Base-by-base conservation (phyloP, 768 basidiomycete genomes). In the Steccherinum ochraceum region DNA sequence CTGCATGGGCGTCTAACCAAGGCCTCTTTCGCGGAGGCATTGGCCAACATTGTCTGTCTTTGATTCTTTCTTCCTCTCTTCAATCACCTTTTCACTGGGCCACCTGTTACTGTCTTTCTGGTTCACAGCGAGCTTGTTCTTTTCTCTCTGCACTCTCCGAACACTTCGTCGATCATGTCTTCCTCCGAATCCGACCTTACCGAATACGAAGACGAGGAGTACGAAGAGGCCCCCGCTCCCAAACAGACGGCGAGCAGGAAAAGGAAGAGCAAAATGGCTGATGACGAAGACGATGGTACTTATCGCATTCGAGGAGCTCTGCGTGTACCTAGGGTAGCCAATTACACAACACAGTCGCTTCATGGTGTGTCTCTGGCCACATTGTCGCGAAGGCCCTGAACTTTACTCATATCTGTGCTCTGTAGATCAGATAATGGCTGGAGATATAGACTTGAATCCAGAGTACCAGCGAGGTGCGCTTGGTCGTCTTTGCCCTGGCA, bases 391-490 rank as follows among this genome's bases (percentile, higher is more conserved):
- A 39, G n/a, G n/a, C 24, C 12, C 20, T 43, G 4, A 35, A 25
- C 35, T 41, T 47, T 23, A 51, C 3, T n/a, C n/a, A n/a, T n/a
- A n/a, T 7, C 35, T n/a, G 11, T 39, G 35, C 35, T 19, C 16
- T 26, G 12, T 57, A 87, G 86, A 86, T 48, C 84, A 88, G 63
- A 77, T 89, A 26, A 65, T 74, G 46, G 70, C 66, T n/a, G 69
- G 69, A 2, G 83, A 86, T 49, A 84, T 91, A 46, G 71, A 86
- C 58, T 66, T 89, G 5, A 80, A 88, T 40, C 83, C 87, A 0
- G 89, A 88, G 35, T 90, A 90, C 60, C 88, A 90, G 60, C 78
- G 87, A 61, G 87, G 84, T 82, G 48, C 13, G 64, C 48, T n/a
- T 45, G n/a, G n/a, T n/a, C n/a, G 13, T 35, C 19, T 7, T 3